Evolutionary conservation across 371 early-diverging fungal genomes (phyloP).

Genomic region (Actinomucor elegans): DNA sequence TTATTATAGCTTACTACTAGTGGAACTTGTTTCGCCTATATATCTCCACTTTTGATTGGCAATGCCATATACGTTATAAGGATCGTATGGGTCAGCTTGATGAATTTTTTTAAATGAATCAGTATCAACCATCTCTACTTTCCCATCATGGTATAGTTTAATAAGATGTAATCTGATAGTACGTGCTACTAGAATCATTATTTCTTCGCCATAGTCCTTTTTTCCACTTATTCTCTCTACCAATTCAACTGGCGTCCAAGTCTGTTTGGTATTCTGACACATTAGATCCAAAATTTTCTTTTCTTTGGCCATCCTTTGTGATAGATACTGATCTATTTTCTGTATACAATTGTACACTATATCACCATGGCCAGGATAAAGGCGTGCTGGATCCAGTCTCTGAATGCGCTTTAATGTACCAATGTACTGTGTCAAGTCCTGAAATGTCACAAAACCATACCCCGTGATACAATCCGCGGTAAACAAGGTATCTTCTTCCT

Average conservation of each 20-base stretch:
- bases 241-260: constrained; percentile 8
- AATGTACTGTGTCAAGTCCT: constrained; percentile 67
- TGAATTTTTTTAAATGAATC: not conserved
- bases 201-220: not conserved
- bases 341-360: constrained; percentile 25
- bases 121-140: not conserved
- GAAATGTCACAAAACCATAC: constrained; percentile 71
- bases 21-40: no score
- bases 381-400: constrained; percentile 14
- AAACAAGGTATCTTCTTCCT: constrained; percentile 65
- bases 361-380: constrained; percentile 64
- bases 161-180: constrained; percentile 23
- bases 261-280: not conserved
- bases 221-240: constrained; percentile 5
- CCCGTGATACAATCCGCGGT: constrained; percentile 80
- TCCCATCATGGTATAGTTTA: constrained; percentile 25
- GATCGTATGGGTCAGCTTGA: constrained; percentile 5
- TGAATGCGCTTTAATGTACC: constrained; percentile 53
- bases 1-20: constrained; percentile 18
- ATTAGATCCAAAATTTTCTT: constrained; percentile 30
- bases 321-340: constrained; percentile 26
- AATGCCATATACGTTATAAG: constrained; percentile 7
- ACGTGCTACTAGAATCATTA: constrained; percentile 7
- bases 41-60: constrained; percentile 16
- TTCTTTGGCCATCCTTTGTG: constrained; percentile 24